phyloP scores from a whole-genome alignment of 164 flowering plant species.

The Piper betle region DNA sequence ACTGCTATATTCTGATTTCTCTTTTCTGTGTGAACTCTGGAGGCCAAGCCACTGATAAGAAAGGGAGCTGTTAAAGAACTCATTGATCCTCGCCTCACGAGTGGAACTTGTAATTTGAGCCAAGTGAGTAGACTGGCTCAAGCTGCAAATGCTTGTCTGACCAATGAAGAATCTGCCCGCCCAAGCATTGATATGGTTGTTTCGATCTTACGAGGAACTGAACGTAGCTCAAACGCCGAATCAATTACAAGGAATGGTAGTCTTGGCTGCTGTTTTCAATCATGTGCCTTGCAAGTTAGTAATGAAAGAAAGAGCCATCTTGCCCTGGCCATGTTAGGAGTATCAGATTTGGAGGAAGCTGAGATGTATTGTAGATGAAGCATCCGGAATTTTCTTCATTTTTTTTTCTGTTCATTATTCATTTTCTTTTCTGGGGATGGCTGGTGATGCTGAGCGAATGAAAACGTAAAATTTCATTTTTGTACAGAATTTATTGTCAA shows the following conservation, averaged over 20 bases:
- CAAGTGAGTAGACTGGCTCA: constrained; percentile 42
- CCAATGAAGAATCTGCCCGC: constrained; percentile 57
- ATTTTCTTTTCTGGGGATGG: too few species aligned
- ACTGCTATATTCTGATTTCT: background rate
- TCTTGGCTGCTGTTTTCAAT: constrained; percentile 4
- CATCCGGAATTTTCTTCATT: background rate
- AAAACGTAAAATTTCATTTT: too few species aligned
- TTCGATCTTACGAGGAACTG: constrained; percentile 39
- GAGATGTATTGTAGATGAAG: constrained; percentile 13
- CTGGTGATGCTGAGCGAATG: too few species aligned
- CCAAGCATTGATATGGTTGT: constrained; percentile 45
- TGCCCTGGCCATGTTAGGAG: constrained; percentile 82
- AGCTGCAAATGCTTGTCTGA: constrained; percentile 65
- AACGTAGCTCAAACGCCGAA: constrained; percentile 12
- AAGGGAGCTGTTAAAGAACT: constrained; percentile 31
- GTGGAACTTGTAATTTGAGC: constrained; percentile 21
- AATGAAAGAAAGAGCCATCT: constrained; percentile 63
- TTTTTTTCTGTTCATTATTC: background rate
- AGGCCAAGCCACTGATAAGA: constrained; percentile 73
- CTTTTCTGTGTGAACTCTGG: background rate
- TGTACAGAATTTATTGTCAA: too few species aligned
- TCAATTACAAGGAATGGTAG: constrained; percentile 4
- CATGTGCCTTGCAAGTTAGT: constrained; percentile 22
- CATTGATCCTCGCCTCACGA: constrained; percentile 47
- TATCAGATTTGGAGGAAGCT: constrained; percentile 64